These are phyloP conservation scores for Pseudevernia furfuracea DNA, from an alignment of 495 filamentous ascomycete species.

Conservation along the genomic window DNA sequence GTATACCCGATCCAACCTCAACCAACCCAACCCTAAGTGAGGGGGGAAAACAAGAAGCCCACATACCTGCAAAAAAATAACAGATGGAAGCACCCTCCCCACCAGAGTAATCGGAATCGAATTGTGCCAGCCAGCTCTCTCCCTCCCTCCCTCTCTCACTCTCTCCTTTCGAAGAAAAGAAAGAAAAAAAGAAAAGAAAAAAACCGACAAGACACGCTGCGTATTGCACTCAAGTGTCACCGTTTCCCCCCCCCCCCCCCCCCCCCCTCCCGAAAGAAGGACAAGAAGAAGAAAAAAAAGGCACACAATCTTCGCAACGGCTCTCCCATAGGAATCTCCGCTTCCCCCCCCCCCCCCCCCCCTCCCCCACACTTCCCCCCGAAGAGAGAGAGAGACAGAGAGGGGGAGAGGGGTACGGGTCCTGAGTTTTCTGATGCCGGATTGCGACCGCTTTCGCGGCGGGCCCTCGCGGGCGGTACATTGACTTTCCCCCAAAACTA, in stretches of 20 bases:
- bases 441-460: slow-evolving; percentile 89
- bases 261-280: too few species aligned
- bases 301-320: slow-evolving; percentile 90
- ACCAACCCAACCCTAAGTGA: neutral
- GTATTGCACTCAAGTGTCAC: slow-evolving; percentile 99
- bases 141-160: too few species aligned
- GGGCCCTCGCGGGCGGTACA: slow-evolving; percentile 83
- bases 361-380: slow-evolving; percentile 24
- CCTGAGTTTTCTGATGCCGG: slow-evolving; percentile 99
- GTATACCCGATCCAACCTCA: slow-evolving; percentile 29
- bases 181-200: slow-evolving; percentile 1
- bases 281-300: slow-evolving; percentile 27
- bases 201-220: slow-evolving; percentile 61
- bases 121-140: slow-evolving; percentile 65
- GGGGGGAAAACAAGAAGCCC: neutral
- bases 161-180: slow-evolving; percentile 32
- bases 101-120: slow-evolving; percentile 98
- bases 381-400: slow-evolving; percentile 26
- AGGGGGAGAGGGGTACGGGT: slow-evolving; percentile 34
- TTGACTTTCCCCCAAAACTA: too few species aligned
- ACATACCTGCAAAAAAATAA: slow-evolving; percentile 57
- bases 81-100: slow-evolving; percentile 67
- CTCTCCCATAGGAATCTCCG: slow-evolving; percentile 65
- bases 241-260: slow-evolving; percentile 27
- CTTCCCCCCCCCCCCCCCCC: slow-evolving; percentile 29